These are phyloP conservation scores for Gentiana straminea DNA, from an alignment of 257 asterid species.

Conservation along the genomic window DNA sequence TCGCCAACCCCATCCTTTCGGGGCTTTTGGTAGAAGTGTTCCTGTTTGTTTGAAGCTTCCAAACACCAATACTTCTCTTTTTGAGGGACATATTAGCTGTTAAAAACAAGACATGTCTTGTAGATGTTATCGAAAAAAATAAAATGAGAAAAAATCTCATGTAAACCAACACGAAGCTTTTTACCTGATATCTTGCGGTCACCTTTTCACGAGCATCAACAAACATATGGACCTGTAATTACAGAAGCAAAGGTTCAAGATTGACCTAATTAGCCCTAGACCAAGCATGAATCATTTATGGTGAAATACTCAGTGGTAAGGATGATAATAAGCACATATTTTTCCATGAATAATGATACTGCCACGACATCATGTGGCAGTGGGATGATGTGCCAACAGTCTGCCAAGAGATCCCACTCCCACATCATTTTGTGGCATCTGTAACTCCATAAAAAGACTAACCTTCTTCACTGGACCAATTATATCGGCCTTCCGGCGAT, in stretches of 20 bases:
- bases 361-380: too few species aligned
- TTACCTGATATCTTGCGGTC: slow-evolving; percentile 94
- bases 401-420: too few species aligned
- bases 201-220: slow-evolving; percentile 88
- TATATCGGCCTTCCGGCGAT: slow-evolving; percentile 89
- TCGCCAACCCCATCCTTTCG: slow-evolving; percentile 99
- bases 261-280: background rate
- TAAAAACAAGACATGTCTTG: background rate
- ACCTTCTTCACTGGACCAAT: slow-evolving; percentile 76
- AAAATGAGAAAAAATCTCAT: slow-evolving; percentile 4
- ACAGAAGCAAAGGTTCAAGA: slow-evolving; percentile 11
- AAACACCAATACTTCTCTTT: slow-evolving; percentile 95
- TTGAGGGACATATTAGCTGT: slow-evolving; percentile 92
- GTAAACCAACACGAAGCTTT: background rate
- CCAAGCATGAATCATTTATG: too few species aligned
- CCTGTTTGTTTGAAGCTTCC: slow-evolving; percentile 92
- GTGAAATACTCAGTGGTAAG: too few species aligned
- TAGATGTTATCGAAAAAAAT: background rate
- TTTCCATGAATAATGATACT: too few species aligned
- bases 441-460: slow-evolving; percentile 4
- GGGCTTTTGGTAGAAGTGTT: slow-evolving; percentile 94
- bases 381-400: too few species aligned
- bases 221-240: slow-evolving; percentile 67
- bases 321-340: background rate
- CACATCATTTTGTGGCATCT: too few species aligned